Conservation (phyloP, 1,139 yeast species). For the Yamadazyma oceani region DNA sequence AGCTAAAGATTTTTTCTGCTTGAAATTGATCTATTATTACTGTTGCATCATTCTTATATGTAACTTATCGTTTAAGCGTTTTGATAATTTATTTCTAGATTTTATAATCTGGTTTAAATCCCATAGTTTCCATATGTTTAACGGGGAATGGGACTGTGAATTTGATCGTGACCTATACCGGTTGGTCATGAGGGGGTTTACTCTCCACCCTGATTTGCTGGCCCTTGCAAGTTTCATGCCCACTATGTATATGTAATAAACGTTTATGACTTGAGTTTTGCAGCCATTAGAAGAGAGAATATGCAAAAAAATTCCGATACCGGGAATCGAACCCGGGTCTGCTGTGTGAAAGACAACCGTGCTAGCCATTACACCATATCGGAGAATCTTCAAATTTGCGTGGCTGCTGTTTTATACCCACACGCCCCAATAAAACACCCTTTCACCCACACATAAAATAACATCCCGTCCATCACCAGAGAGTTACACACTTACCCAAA, state of each 20-base stretch:
- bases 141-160: conserved; percentile 1
- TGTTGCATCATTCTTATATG: conserved; percentile 20
- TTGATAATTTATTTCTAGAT: conserved; percentile 26
- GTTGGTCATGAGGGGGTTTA: neutral
- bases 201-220: neutral
- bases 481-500: no score
- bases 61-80: conserved; percentile 16
- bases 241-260: neutral
- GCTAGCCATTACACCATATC: conserved; percentile 80
- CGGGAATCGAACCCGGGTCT: conserved; percentile 82
- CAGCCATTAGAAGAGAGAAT: no score
- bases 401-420: no score
- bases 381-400: conserved; percentile 37
- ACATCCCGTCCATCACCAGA: no score
- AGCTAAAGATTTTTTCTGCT: conserved; percentile 21
- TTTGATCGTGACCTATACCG: neutral
- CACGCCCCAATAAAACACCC: no score
- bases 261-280: no score
- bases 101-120: conserved; percentile 21
- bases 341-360: conserved; percentile 82
- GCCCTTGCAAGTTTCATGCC: neutral
- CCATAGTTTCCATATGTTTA: neutral
- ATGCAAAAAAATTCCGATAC: conserved; percentile 67
- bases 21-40: conserved; percentile 24
- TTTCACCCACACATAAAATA: no score